Evolutionary conservation across 1,284 basidiomycete genomes (phyloP).

Genomic region (Pseudomicrostroma phylloplanum): DNA sequence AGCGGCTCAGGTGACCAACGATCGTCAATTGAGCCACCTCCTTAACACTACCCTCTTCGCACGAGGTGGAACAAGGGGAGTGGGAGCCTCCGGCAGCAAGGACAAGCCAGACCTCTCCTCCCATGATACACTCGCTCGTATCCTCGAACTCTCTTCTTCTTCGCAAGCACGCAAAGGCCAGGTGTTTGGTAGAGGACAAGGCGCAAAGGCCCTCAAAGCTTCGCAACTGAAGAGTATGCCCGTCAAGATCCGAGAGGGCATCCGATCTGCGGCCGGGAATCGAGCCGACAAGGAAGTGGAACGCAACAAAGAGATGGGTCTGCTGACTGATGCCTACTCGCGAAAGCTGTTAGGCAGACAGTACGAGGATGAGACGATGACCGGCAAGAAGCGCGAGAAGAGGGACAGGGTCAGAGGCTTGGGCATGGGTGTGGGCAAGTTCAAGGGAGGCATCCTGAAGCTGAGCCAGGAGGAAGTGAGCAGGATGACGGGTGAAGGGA

Average conservation of each 20-base stretch:
- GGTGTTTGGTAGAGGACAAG: slow-evolving; percentile 37
- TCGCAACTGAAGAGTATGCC: slow-evolving; percentile 39
- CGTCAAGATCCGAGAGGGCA: slow-evolving; percentile 31
- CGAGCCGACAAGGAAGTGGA: slow-evolving; percentile 40
- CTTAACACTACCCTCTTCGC: slow-evolving; percentile 48
- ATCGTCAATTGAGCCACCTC: slow-evolving; percentile 39
- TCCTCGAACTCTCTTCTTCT: slow-evolving; percentile 16
- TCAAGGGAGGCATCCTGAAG: slow-evolving; percentile 36
- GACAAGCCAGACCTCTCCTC: slow-evolving; percentile 17
- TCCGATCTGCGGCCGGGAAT: slow-evolving; percentile 37
- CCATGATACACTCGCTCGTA: slow-evolving; percentile 16
- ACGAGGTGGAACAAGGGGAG: slow-evolving; percentile 20
- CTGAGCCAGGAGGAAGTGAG: slow-evolving; percentile 33
- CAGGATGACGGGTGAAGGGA: slow-evolving; percentile 23
- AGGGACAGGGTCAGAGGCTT: slow-evolving; percentile 22
- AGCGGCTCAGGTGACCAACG: slow-evolving; percentile 38
- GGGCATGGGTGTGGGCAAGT: slow-evolving; percentile 45
- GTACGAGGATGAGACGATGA: slow-evolving; percentile 6
- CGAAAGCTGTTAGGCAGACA: slow-evolving; percentile 17
- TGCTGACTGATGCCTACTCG: slow-evolving; percentile 36
- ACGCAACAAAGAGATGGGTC: slow-evolving; percentile 43
- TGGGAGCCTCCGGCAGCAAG: background rate
- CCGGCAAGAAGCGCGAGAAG: slow-evolving; percentile 12
- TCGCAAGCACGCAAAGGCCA: slow-evolving; percentile 23
- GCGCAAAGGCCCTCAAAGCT: slow-evolving; percentile 31